A percentile compares a stretch with the other conserved stretches of the same genome.
phyloP scores from a whole-genome alignment of 305 asterid genomes.

The Fraxinus nigra region DNA sequence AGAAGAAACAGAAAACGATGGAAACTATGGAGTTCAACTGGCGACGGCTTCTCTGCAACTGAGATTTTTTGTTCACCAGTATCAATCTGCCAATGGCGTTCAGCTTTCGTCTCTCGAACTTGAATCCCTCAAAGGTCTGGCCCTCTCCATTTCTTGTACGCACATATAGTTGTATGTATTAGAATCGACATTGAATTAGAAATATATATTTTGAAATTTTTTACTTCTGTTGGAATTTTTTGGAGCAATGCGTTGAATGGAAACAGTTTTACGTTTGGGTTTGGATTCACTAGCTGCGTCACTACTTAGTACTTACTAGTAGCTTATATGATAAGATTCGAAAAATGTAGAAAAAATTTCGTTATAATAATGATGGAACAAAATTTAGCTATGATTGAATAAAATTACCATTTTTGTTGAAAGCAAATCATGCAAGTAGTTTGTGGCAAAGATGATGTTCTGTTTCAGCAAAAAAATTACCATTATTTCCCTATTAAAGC shows the following conservation, averaged over 20 bases:
- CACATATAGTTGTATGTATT: neutral
- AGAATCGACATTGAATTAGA: neutral
- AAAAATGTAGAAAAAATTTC: neutral
- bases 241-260: neutral
- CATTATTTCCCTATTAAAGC: neutral
- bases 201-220: neutral
- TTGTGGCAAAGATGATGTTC: neutral
- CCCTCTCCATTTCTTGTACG: neutral
- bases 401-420: neutral
- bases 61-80: conserved; percentile 55
- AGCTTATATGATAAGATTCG: neutral
- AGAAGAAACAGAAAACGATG: conserved; percentile 9
- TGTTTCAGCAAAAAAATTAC: neutral
- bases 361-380: neutral
- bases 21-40: conserved; percentile 24
- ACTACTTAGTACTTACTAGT: neutral
- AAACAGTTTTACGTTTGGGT: neutral
- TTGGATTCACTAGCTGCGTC: neutral
- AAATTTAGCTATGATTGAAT: neutral
- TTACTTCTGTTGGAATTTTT: neutral
- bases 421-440: neutral
- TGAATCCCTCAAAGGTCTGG: conserved; percentile 65
- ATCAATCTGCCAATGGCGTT: conserved; percentile 55
- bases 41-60: conserved; percentile 65
- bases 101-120: conserved; percentile 75